Conservation (phyloP, 2,329 filamentous ascomycete species). For the Fusarium abutilonis region DNA sequence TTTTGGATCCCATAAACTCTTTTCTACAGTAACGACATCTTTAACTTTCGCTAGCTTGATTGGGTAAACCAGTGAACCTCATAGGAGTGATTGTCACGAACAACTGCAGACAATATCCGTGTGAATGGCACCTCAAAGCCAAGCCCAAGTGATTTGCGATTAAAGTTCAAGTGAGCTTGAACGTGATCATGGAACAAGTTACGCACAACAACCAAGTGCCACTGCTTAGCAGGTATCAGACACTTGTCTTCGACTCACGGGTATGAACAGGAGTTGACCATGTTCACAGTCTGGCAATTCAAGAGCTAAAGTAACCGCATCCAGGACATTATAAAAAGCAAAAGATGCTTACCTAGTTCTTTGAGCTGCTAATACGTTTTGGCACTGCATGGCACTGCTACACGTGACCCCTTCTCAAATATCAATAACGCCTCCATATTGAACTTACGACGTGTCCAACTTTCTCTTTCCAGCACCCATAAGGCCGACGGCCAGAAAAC, state of each 20-base stretch:
- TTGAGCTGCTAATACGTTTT: not conserved
- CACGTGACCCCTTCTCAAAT: not conserved
- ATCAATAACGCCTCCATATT: not conserved
- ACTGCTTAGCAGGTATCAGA: too few relatives aligned
- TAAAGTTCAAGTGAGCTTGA: too few relatives aligned
- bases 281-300: not conserved
- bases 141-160: too few relatives aligned
- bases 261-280: not conserved
- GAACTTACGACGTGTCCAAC: not conserved
- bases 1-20: too few relatives aligned
- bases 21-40: too few relatives aligned
- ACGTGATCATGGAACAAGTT: too few relatives aligned
- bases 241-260: too few relatives aligned
- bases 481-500: not conserved
- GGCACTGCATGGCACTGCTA: not conserved
- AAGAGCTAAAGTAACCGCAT: not conserved
- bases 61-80: not conserved
- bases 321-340: too few relatives aligned
- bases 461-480: not conserved
- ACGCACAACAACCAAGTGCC: too few relatives aligned
- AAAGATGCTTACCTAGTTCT: too few relatives aligned
- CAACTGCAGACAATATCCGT: not conserved
- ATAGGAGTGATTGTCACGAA: too few relatives aligned
- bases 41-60: not conserved
- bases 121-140: too few relatives aligned